Evolutionary conservation across 257 asterid species (phyloP).

Genomic region (Orobanche coerulescens): DNA sequence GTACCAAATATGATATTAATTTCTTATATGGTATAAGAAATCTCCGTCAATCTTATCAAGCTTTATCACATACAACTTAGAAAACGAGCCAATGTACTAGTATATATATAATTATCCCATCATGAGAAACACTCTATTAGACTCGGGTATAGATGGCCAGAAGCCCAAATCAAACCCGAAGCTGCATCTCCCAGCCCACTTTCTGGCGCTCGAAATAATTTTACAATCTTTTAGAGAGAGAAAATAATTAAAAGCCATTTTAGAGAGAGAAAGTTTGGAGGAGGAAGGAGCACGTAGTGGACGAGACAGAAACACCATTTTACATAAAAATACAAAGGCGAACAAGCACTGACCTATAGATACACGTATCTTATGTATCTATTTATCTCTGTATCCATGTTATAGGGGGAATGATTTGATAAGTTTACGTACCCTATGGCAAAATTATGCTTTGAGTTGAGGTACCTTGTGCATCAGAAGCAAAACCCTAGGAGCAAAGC

Average conservation of each 20-base stretch:
- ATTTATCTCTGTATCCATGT: constrained; percentile 17
- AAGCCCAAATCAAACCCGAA: not conserved
- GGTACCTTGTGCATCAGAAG: constrained; percentile 36
- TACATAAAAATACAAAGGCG: constrained; percentile 22
- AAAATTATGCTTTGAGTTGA: constrained; percentile 30
- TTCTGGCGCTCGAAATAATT: constrained; percentile 30
- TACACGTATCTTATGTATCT: constrained; percentile 19
- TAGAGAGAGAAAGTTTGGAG: constrained; percentile 34
- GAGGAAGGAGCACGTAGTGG: constrained; percentile 33
- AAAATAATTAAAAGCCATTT: constrained; percentile 13
- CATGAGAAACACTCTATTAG: no score
- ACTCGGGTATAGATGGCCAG: not conserved
- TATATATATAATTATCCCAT: no score
- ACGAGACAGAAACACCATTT: constrained; percentile 30
- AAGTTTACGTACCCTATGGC: constrained; percentile 23
- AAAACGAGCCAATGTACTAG: no score
- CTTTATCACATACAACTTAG: no score
- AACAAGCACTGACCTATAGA: constrained; percentile 28
- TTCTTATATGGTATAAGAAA: no score
- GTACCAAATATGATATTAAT: no score
- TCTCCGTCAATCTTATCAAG: no score
- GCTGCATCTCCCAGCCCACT: constrained; percentile 19
- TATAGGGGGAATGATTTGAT: constrained; percentile 21
- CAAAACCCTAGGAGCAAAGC: constrained; percentile 38
- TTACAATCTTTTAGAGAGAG: constrained; percentile 26